Conservation (phyloP, 441 rosid genomes). For the Lepidium campestre region DNA sequence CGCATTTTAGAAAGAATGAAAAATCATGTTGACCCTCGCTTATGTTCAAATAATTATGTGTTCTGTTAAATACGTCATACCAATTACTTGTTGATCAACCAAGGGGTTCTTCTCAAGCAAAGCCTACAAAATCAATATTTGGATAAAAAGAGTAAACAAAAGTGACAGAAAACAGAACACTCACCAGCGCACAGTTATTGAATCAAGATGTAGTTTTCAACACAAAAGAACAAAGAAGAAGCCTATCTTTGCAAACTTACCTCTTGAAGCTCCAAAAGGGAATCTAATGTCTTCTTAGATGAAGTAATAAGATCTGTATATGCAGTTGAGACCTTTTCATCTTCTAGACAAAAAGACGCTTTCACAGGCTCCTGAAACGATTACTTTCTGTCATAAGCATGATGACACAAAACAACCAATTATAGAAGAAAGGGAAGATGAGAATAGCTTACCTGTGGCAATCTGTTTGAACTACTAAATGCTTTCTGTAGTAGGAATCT, state of each 20-base stretch:
- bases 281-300: conserved; percentile 68
- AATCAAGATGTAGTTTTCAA: not conserved
- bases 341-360: conserved; percentile 55
- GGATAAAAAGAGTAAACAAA: not conserved
- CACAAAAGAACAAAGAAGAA: not conserved
- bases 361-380: conserved; percentile 58
- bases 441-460: conserved; percentile 57
- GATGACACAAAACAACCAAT: not conserved
- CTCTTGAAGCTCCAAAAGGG: conserved; percentile 74
- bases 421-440: not conserved
- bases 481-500: conserved; percentile 90
- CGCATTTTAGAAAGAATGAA: conserved; percentile 4
- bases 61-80: conserved; percentile 32
- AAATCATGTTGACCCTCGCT: not conserved
- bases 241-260: conserved; percentile 29
- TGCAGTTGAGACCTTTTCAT: conserved; percentile 48
- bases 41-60: not conserved
- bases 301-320: conserved; percentile 59
- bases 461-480: conserved; percentile 68
- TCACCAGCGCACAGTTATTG: not conserved
- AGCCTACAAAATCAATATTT: conserved; percentile 41
- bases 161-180: not conserved
- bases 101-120: conserved; percentile 76
- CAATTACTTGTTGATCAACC: conserved; percentile 51
- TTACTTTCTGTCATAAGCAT: not conserved